Evolutionary conservation across 148 eudicot species (phyloP).

Genomic region (Amaranthus cruentus): DNA sequence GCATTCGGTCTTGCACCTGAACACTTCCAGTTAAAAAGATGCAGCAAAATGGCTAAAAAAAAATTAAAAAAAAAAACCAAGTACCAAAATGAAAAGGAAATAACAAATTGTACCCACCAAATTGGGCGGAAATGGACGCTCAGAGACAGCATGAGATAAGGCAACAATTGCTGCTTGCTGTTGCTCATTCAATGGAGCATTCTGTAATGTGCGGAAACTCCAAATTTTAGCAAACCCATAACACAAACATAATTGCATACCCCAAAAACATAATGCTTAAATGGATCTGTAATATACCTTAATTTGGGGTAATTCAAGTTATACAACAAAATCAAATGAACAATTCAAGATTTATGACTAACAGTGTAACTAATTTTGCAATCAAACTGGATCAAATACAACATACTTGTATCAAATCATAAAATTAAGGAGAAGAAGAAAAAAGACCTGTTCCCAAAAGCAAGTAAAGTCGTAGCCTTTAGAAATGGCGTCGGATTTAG

Average conservation of each 20-base stretch:
- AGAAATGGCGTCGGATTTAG: constrained; percentile 73
- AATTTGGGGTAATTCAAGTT: background rate
- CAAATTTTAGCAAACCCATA: background rate
- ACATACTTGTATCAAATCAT: background rate
- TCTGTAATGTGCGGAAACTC: constrained; percentile 34
- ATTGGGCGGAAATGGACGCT: constrained; percentile 81
- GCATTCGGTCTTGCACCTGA: constrained; percentile 47
- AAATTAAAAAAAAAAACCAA: background rate
- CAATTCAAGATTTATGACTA: background rate
- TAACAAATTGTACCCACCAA: constrained; percentile 38
- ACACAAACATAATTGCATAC: background rate
- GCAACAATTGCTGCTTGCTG: constrained; percentile 86
- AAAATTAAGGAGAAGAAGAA: constrained; percentile 6
- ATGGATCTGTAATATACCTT: constrained; percentile 13
- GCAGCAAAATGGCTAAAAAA: too few relatives aligned
- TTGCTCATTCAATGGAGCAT: constrained; percentile 89
- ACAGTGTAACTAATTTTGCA: background rate
- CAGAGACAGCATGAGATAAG: constrained; percentile 85
- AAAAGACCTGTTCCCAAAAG: constrained; percentile 82
- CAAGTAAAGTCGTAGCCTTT: constrained; percentile 89
- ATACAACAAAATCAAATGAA: background rate
- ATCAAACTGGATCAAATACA: constrained; percentile 1
- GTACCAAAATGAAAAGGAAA: background rate
- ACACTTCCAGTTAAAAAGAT: background rate
- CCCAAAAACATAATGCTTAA: background rate